A percentile compares a stretch with the other conserved stretches of the same genome.
These are phyloP conservation scores for Penicillium concentricum DNA, from an alignment of 2,329 filamentous ascomycete genomes.

Conservation along the genomic window DNA sequence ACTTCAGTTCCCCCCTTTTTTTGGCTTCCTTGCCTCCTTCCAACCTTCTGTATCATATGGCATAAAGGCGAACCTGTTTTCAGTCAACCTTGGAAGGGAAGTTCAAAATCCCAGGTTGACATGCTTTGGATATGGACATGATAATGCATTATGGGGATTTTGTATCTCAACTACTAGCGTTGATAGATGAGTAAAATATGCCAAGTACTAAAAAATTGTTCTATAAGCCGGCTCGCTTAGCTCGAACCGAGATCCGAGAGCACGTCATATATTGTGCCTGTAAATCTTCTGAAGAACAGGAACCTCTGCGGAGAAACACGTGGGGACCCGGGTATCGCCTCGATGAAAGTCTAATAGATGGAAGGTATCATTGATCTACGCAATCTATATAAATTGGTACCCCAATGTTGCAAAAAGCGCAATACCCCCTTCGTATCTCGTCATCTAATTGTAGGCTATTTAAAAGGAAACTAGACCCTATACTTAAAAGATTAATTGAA, in stretches of 20 bases:
- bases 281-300: background rate
- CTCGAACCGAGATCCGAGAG: background rate
- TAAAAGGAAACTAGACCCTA: background rate
- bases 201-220: background rate
- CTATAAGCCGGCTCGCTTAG: background rate
- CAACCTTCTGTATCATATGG: conserved; percentile 17
- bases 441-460: background rate
- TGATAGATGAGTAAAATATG: background rate
- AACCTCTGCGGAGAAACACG: background rate
- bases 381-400: background rate
- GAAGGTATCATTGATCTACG: background rate
- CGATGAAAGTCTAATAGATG: background rate
- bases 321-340: background rate
- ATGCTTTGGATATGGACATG: background rate
- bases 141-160: background rate
- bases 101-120: background rate
- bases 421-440: background rate
- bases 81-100: background rate
- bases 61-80: conserved; percentile 11
- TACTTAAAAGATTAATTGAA: background rate
- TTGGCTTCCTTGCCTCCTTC: background rate
- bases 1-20: conserved; percentile 8
- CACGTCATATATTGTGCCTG: background rate
- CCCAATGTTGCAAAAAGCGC: background rate
- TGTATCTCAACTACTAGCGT: background rate